Evolutionary conservation across 129 eudicot genomes (phyloP).

Genomic region (Arctium minus): DNA sequence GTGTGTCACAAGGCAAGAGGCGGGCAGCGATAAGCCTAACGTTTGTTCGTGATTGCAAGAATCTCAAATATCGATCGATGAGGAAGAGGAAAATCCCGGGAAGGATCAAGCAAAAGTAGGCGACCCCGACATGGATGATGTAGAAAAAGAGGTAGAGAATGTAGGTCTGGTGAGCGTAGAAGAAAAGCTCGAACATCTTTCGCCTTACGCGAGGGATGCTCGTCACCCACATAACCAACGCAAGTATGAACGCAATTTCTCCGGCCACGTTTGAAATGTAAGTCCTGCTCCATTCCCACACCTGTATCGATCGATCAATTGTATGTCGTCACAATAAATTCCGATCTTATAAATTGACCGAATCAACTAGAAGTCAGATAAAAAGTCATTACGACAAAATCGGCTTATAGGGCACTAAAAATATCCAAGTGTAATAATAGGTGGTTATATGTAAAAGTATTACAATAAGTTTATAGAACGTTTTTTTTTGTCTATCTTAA

Average conservation of each 20-base stretch:
- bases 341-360: too few species aligned
- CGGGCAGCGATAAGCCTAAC: conserved; percentile 47
- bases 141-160: conserved; percentile 49
- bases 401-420: too few species aligned
- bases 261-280: conserved; percentile 64
- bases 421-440: too few species aligned
- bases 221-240: conserved; percentile 52
- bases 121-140: conserved; percentile 61
- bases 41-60: conserved; percentile 52
- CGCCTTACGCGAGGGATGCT: conserved; percentile 49
- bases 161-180: conserved; percentile 64
- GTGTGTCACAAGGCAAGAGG: conserved; percentile 41
- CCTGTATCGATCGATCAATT: conserved; percentile 22
- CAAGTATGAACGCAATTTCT: conserved; percentile 45
- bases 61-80: conserved; percentile 62
- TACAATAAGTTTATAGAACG: too few species aligned
- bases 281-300: conserved; percentile 51
- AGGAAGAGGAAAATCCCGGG: conserved; percentile 74
- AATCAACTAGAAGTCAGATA: too few species aligned
- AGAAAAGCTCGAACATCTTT: conserved; percentile 66
- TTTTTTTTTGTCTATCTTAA: too few species aligned
- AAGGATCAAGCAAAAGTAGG: conserved; percentile 56
- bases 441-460: too few species aligned
- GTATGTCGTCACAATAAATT: too few species aligned
- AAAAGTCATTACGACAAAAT: too few species aligned